A percentile compares a stretch with the other conserved stretches of the same genome.
Conservation (phyloP, 2,329 filamentous ascomycete genomes). For the Onygena corvina region DNA sequence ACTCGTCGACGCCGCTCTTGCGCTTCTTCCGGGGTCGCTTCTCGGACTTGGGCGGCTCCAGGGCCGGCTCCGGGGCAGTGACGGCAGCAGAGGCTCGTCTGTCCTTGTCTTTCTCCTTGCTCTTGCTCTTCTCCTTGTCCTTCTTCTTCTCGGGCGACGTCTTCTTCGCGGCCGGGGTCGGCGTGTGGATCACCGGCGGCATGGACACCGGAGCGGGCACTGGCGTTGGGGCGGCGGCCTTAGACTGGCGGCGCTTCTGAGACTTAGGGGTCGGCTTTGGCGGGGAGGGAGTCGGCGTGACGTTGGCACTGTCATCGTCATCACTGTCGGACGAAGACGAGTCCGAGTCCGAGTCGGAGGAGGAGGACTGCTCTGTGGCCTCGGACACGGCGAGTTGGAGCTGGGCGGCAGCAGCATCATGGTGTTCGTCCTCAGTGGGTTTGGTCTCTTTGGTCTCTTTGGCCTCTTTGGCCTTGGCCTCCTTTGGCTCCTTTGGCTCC, state of each 20-base stretch:
- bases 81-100: background rate
- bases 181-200: conserved; percentile 8
- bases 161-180: conserved; percentile 26
- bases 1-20: conserved; percentile 22
- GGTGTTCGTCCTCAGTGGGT: conserved; percentile 34
- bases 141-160: conserved; percentile 27
- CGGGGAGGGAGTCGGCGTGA: conserved; percentile 25
- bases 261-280: conserved; percentile 32
- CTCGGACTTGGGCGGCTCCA: conserved; percentile 24
- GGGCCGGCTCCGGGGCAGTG: conserved; percentile 21
- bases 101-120: conserved; percentile 25
- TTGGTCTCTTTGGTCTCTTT: conserved; percentile 20
- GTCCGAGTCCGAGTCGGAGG: conserved; percentile 25
- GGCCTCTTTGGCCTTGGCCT: background rate
- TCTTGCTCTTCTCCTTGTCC: conserved; percentile 25
- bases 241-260: conserved; percentile 33
- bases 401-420: conserved; percentile 26
- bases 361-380: conserved; percentile 24
- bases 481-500: background rate
- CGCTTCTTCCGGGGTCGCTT: conserved; percentile 33
- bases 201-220: conserved; percentile 24
- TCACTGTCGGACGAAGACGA: conserved; percentile 26
- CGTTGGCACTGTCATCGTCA: conserved; percentile 24
- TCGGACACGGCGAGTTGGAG: conserved; percentile 32
- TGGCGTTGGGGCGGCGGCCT: conserved; percentile 14